Evolutionary conservation across 2,329 filamentous ascomycete genomes (phyloP).

Genomic region (Huntiella abstrusa): DNA sequence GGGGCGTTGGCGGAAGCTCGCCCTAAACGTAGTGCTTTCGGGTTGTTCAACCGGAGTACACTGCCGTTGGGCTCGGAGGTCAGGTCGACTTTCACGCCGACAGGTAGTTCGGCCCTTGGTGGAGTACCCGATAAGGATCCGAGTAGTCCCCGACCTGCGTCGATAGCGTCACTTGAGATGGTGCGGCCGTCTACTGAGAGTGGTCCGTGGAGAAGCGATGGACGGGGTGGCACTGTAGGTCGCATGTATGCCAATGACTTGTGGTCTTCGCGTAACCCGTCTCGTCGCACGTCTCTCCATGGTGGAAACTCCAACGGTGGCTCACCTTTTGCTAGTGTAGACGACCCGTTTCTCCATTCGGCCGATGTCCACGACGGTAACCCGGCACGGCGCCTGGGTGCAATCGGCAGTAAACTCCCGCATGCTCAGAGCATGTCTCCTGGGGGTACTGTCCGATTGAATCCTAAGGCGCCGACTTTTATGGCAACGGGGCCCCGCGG

Average conservation of each 20-base stretch:
- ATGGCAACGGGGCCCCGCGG: slow-evolving; percentile 48
- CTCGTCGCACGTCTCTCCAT: slow-evolving; percentile 63
- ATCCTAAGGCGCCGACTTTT: slow-evolving; percentile 79
- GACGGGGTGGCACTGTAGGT: slow-evolving; percentile 27
- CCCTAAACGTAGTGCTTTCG: slow-evolving; percentile 25
- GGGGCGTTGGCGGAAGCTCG: slow-evolving; percentile 21
- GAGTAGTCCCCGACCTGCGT: slow-evolving; percentile 45
- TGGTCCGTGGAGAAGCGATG: slow-evolving; percentile 42
- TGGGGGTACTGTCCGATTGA: slow-evolving; percentile 46
- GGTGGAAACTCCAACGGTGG: slow-evolving; percentile 41
- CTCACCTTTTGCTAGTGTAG: slow-evolving; percentile 29
- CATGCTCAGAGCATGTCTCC: slow-evolving; percentile 22
- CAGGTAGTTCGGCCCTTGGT: slow-evolving; percentile 29
- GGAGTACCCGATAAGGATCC: slow-evolving; percentile 35
- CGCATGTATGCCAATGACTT: slow-evolving; percentile 46
- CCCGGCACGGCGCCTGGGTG: slow-evolving; percentile 37
- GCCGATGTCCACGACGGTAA: slow-evolving; percentile 30
- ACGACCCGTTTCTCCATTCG: slow-evolving; percentile 45
- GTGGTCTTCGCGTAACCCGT: slow-evolving; percentile 47
- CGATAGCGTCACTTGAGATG: slow-evolving; percentile 50
- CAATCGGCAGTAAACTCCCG: slow-evolving; percentile 61
- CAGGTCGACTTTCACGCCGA: slow-evolving; percentile 26
- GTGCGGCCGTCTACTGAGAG: slow-evolving; percentile 65
- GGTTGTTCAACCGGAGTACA: slow-evolving; percentile 41
- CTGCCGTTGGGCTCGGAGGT: slow-evolving; percentile 23